Conservation (phyloP, 805 yeast species). For the Pichia rugopelliculosa region DNA sequence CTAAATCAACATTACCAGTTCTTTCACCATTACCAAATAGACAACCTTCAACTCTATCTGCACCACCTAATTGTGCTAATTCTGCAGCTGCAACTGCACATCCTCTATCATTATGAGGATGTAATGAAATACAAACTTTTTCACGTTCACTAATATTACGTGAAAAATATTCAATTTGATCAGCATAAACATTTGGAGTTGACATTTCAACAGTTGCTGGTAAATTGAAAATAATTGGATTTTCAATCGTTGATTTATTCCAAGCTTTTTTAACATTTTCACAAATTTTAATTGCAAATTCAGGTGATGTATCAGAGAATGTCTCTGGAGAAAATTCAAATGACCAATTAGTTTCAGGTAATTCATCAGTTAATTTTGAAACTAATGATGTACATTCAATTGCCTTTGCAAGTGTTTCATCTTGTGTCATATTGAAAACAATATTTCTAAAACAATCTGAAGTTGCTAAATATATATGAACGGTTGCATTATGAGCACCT, state of each 20-base stretch:
- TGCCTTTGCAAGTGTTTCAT: slow-evolving; percentile 54
- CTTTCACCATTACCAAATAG: slow-evolving; percentile 83
- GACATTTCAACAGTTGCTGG: slow-evolving; percentile 84
- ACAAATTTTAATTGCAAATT: slow-evolving; percentile 57
- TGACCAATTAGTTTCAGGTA: slow-evolving; percentile 54
- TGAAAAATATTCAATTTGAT: slow-evolving; percentile 70
- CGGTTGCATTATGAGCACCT: slow-evolving; percentile 71
- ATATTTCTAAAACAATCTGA: slow-evolving; percentile 68
- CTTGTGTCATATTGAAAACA: slow-evolving; percentile 57
- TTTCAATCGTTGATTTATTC: slow-evolving; percentile 50
- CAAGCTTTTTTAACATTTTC: slow-evolving; percentile 72
- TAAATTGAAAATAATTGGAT: slow-evolving; percentile 69
- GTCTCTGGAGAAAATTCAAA: slow-evolving; percentile 80
- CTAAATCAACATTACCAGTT: slow-evolving; percentile 80
- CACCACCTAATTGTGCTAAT: slow-evolving; percentile 75
- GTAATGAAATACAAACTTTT: slow-evolving; percentile 65
- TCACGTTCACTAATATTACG: slow-evolving; percentile 58
- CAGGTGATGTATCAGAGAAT: slow-evolving; percentile 62
- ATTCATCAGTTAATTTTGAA: slow-evolving; percentile 43
- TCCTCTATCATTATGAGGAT: slow-evolving; percentile 81
- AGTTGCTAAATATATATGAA: slow-evolving; percentile 71
- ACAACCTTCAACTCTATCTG: slow-evolving; percentile 85
- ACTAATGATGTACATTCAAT: slow-evolving; percentile 57
- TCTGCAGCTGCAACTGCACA: slow-evolving; percentile 89
- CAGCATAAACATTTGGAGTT: slow-evolving; percentile 77